A percentile compares a stretch with the other conserved stretches of the same genome.
phyloP scores from a whole-genome alignment of 1,284 basidiomycete genomes.

The Cryptococcus amylolentus region DNA sequence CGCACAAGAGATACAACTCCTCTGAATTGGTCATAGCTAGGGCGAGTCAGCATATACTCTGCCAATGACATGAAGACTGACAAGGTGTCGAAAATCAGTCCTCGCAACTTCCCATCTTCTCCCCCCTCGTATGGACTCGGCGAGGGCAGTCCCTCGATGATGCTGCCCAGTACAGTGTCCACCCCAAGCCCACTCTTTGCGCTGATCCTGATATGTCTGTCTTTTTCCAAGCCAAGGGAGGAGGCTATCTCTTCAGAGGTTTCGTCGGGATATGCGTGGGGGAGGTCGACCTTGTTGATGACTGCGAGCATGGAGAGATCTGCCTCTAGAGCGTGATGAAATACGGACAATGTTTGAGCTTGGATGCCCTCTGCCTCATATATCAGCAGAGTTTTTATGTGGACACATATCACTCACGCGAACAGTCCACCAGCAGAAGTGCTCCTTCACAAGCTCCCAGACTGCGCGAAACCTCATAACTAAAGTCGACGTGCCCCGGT shows the following conservation, averaged over 20 bases:
- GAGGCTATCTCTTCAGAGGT: constrained; percentile 75
- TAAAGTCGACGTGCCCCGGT: constrained; percentile 94
- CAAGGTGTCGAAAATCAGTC: constrained; percentile 90
- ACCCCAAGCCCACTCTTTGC: constrained; percentile 87
- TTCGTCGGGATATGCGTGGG: constrained; percentile 74
- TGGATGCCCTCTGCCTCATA: constrained; percentile 73
- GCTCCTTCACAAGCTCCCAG: constrained; percentile 93
- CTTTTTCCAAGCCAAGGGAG: constrained; percentile 72
- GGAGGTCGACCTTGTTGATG: constrained; percentile 93
- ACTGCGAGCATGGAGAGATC: constrained; percentile 85
- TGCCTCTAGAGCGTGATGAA: constrained; percentile 78
- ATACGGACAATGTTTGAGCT: constrained; percentile 95
- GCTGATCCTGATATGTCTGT: constrained; percentile 71
- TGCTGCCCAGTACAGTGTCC: constrained; percentile 68
- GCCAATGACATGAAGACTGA: constrained; percentile 49
- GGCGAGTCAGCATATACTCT: not conserved
- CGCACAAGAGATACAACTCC: constrained; percentile 92
- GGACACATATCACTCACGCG: constrained; percentile 52
- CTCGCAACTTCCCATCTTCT: constrained; percentile 62
- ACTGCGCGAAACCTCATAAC: constrained; percentile 92
- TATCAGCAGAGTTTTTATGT: not conserved
- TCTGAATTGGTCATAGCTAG: constrained; percentile 90
- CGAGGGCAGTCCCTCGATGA: constrained; percentile 77
- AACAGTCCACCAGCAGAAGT: constrained; percentile 84
- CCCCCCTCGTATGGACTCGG: constrained; percentile 51